phyloP scores from a whole-genome alignment of 345 rosid genomes.

The Gossypium turneri region DNA sequence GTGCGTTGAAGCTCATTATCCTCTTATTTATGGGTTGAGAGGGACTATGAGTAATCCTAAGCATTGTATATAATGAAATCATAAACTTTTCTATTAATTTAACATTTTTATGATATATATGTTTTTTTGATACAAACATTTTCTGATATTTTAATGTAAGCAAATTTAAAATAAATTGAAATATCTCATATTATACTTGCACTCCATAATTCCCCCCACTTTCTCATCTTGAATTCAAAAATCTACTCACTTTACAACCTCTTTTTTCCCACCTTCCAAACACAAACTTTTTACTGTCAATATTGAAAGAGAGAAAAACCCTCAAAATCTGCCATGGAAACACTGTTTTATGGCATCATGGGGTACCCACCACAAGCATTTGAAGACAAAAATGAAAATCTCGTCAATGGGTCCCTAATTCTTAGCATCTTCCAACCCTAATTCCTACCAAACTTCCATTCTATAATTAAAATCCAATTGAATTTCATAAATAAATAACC shows the following conservation, averaged over 20 bases:
- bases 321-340: background rate
- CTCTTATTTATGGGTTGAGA: no score
- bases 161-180: no score
- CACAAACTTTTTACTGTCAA: background rate
- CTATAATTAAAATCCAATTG: background rate
- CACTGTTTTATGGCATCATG: background rate
- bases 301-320: background rate
- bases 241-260: background rate
- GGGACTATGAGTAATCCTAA: no score
- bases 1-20: no score
- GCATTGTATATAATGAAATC: no score
- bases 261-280: constrained; percentile 6
- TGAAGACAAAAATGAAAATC: background rate
- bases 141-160: no score
- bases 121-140: no score
- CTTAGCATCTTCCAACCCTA: background rate
- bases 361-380: background rate
- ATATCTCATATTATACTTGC: background rate
- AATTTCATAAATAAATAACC: background rate
- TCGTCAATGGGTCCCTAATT: background rate
- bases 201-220: constrained; percentile 12
- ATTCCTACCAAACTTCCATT: background rate
- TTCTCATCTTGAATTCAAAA: constrained; percentile 8
- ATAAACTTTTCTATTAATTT: no score
- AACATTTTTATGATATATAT: no score